Conservation (phyloP, 2,329 filamentous ascomycete genomes). For the Coleophoma crateriformis region DNA sequence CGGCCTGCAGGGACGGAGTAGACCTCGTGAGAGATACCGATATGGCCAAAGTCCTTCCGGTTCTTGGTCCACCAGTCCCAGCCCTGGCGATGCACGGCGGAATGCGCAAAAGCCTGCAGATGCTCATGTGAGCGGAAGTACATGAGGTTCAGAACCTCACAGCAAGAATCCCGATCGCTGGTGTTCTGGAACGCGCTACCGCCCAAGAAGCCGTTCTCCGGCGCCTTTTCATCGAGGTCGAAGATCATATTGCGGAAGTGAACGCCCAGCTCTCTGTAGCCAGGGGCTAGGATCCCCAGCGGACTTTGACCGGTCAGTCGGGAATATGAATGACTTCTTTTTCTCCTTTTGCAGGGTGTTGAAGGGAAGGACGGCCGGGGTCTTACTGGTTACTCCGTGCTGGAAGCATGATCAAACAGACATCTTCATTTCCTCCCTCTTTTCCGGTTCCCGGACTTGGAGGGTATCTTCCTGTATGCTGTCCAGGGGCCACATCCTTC, state of each 20-base stretch:
- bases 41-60: conserved; percentile 26
- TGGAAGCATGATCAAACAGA: conserved; percentile 6
- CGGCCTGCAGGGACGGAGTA: conserved; percentile 37
- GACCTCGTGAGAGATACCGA: conserved; percentile 50
- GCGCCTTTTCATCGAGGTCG: conserved; percentile 28
- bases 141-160: conserved; percentile 34
- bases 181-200: conserved; percentile 34
- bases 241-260: conserved; percentile 34
- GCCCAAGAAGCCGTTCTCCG: conserved; percentile 42
- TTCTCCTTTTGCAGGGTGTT: neutral
- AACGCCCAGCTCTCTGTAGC: conserved; percentile 31
- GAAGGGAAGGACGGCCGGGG: neutral
- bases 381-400: conserved; percentile 9
- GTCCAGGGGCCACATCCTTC: conserved; percentile 3
- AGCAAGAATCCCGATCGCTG: conserved; percentile 30
- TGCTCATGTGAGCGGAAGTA: conserved; percentile 46
- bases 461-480: conserved; percentile 4
- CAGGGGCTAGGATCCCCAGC: conserved; percentile 41
- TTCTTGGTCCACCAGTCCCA: conserved; percentile 44
- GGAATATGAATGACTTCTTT: neutral
- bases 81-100: conserved; percentile 37
- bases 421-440: conserved; percentile 2
- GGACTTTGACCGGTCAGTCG: conserved; percentile 21
- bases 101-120: conserved; percentile 46
- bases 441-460: conserved; percentile 1